Base-by-base conservation (phyloP, 164 flowering plant species). In the Sextonia rubra region DNA sequence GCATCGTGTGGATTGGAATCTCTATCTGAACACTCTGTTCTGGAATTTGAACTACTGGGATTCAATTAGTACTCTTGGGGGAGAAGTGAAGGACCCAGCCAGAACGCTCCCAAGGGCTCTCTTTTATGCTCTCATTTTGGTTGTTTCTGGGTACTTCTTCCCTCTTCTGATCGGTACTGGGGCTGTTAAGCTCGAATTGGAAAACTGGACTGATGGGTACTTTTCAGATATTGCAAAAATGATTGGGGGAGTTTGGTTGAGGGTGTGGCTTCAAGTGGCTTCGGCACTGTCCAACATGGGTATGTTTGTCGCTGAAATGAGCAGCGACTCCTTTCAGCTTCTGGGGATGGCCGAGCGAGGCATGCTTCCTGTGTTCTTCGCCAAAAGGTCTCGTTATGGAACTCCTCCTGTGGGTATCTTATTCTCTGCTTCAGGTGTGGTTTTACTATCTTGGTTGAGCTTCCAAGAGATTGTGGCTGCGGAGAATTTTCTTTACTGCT, bases 11-110 rank as follows among this genome's bases (percentile, higher is more conserved):
- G 73, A 85, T 63, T 87, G 88, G 90, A 75, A 75, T 63, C 75
- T 83, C 65, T 87, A 83, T 68, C 60, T 87, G 73, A 87, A 87
- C 74, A 84, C 88, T 14, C 83, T 87, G 17, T 87, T 87, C 65
- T 87, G 90, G 90, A 87, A 87, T 74, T 72, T 87, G 73, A 86
- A 86, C 67, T 86, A 85, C 29, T 87, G 90, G 90, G 88, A 87
- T 71, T 85, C 88, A 3, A 79, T 85, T 30, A 87, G 90, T 71
- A 87, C 90, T 24, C 77, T 85, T 26, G 82, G 84, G 1, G 90
- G 90, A 8, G 90, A 87, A 78, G 87, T 87, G 47, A 77, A 80
- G 2, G 77, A 87, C 74, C 90, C 86, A 1, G 82, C 73, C 70
- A 84, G 67, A 65, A 84, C 88, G 32, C 79, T 87, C 11, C 88